phyloP scores from a whole-genome alignment of 2,329 filamentous ascomycete species.

The Colletotrichum eremochloae region DNA sequence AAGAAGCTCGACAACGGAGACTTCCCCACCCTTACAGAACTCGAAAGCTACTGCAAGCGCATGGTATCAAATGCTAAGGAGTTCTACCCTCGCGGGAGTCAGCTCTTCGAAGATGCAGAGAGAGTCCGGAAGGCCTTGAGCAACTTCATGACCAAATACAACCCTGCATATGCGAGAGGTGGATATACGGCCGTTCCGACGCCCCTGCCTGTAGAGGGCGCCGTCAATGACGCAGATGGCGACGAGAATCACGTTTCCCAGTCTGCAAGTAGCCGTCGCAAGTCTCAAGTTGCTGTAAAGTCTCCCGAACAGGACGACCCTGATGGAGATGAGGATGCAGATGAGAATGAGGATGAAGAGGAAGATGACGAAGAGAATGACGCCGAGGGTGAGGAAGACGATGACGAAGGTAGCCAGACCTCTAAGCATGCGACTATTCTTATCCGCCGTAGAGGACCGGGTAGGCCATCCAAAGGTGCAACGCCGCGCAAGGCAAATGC shows the following conservation, averaged over 20 bases:
- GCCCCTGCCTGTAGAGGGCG: conserved; percentile 73
- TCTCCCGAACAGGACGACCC: conserved; percentile 48
- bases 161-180: conserved; percentile 80
- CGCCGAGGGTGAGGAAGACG: conserved; percentile 51
- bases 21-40: conserved; percentile 77
- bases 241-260: conserved; percentile 44
- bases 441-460: conserved; percentile 54
- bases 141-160: conserved; percentile 88
- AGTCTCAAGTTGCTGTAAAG: conserved; percentile 33
- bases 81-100: conserved; percentile 80
- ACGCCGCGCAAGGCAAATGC: conserved; percentile 49
- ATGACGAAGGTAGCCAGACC: conserved; percentile 47
- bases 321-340: conserved; percentile 47
- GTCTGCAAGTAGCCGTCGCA: conserved; percentile 28
- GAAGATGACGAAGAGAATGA: conserved; percentile 47
- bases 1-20: conserved; percentile 76
- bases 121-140: conserved; percentile 87
- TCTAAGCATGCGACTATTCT: conserved; percentile 53
- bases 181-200: conserved; percentile 80
- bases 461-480: conserved; percentile 52
- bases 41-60: conserved; percentile 89
- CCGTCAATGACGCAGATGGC: conserved; percentile 26
- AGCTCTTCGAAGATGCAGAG: conserved; percentile 86
- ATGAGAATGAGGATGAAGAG: conserved; percentile 46
- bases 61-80: conserved; percentile 91